Conservation (phyloP, 495 filamentous ascomycete species). For the Neurospora tetraspora region DNA sequence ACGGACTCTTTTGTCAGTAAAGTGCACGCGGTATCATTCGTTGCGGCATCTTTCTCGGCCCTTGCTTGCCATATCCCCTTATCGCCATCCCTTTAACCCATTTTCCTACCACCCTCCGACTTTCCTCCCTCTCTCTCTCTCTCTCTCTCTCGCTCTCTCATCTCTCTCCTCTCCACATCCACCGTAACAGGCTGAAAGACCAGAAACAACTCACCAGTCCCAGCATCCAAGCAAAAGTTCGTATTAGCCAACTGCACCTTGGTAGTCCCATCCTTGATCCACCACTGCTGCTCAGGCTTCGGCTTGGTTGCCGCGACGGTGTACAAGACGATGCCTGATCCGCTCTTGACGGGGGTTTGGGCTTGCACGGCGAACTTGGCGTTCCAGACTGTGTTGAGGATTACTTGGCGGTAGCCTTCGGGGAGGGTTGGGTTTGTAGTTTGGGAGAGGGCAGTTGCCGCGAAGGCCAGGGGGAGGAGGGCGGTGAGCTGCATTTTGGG, state of each 20-base stretch:
- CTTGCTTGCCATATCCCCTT: too few relatives aligned
- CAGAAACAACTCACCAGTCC: slow-evolving; percentile 8
- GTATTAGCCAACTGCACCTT: slow-evolving; percentile 37
- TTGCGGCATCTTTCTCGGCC: too few relatives aligned
- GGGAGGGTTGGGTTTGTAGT: slow-evolving; percentile 10
- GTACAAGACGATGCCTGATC: slow-evolving; percentile 33
- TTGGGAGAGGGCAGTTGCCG: slow-evolving; percentile 35
- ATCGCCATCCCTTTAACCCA: too few relatives aligned
- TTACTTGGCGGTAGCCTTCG: slow-evolving; percentile 36
- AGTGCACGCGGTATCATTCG: too few relatives aligned
- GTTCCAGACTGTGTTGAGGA: slow-evolving; percentile 42
- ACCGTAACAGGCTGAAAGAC: too few relatives aligned
- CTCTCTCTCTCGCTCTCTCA: too few relatives aligned
- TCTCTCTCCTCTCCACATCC: too few relatives aligned
- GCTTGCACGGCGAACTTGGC: slow-evolving; percentile 40
- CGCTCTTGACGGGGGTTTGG: slow-evolving; percentile 23
- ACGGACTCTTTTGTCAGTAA: not conserved
- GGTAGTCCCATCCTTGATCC: slow-evolving; percentile 28
- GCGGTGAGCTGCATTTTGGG: slow-evolving; percentile 26
- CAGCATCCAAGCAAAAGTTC: slow-evolving; percentile 40
- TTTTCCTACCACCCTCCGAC: too few relatives aligned
- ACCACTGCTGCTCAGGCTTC: slow-evolving; percentile 42
- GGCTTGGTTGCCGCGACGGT: slow-evolving; percentile 24
- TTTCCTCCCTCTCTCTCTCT: too few relatives aligned
- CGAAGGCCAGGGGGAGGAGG: slow-evolving; percentile 31